These are phyloP conservation scores for Sarocladiaceae sp. DNA, from an alignment of 2,329 filamentous ascomycete species.

Conservation along the genomic window DNA sequence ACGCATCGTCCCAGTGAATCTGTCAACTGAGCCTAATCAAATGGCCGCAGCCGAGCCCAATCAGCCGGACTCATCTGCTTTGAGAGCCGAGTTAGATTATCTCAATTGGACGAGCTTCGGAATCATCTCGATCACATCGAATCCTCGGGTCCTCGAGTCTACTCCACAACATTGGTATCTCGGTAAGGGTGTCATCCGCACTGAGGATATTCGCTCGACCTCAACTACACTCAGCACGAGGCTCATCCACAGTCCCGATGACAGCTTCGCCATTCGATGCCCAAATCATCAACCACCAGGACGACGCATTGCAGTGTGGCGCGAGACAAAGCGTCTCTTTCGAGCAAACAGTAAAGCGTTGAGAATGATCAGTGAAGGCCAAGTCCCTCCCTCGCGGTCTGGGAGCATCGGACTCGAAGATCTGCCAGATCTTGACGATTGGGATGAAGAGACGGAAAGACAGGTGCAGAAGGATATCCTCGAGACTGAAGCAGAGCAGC, in stretches of 20 bases:
- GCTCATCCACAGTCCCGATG: conserved; percentile 14
- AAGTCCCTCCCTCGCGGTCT: conserved; percentile 18
- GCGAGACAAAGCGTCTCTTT: conserved; percentile 34
- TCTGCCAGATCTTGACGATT: conserved; percentile 19
- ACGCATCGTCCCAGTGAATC: too few species aligned
- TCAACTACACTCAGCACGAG: conserved; percentile 17
- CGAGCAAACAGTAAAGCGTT: conserved; percentile 18
- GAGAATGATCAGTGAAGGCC: conserved; percentile 9
- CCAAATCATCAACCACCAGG: conserved; percentile 31
- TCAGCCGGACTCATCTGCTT: too few species aligned
- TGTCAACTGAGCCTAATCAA: too few species aligned
- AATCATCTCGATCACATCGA: too few species aligned
- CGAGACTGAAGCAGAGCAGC: conserved; percentile 35
- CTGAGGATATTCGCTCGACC: conserved; percentile 17
- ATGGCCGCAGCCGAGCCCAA: too few species aligned
- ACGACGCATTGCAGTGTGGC: conserved; percentile 36
- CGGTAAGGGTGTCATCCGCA: conserved; percentile 25
- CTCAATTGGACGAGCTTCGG: too few species aligned
- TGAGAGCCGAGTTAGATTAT: too few species aligned
- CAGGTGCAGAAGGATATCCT: conserved; percentile 47
- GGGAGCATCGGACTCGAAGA: conserved; percentile 38
- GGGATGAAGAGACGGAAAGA: conserved; percentile 50
- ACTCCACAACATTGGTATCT: conserved; percentile 24
- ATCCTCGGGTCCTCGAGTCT: conserved; percentile 9
- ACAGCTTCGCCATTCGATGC: conserved; percentile 21